Evolutionary conservation across 2,329 filamentous ascomycete genomes (phyloP).

Genomic region (Didymella pomorum): DNA sequence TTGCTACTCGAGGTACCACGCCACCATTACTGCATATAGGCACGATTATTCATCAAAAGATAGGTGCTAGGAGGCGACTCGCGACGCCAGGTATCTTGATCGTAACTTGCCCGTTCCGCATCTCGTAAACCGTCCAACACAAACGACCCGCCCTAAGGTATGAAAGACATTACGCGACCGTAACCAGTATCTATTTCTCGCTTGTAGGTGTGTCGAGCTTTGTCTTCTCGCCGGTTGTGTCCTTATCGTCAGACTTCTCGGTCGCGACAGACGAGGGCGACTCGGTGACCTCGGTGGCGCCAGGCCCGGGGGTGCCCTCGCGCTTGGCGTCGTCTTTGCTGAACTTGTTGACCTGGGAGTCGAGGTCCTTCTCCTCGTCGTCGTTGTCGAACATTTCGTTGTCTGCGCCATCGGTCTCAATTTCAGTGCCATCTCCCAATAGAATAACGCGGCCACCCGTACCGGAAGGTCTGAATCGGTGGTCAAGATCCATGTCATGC

Average conservation of each 20-base stretch:
- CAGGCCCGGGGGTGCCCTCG: conserved; percentile 21
- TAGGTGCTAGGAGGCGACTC: conserved; percentile 36
- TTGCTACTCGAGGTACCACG: neutral
- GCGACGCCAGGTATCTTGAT: conserved; percentile 50
- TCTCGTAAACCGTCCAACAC: conserved; percentile 30
- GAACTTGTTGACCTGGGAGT: conserved; percentile 80
- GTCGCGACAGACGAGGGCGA: conserved; percentile 50
- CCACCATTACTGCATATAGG: neutral
- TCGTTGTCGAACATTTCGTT: conserved; percentile 94
- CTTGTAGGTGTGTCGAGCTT: conserved; percentile 16
- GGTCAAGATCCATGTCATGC: conserved; percentile 77
- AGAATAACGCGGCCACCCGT: conserved; percentile 82
- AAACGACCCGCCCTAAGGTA: conserved; percentile 27
- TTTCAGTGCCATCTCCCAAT: conserved; percentile 92
- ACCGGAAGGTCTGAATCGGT: conserved; percentile 71
- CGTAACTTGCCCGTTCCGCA: conserved; percentile 36
- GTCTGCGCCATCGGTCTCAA: conserved; percentile 87
- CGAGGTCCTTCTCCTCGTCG: conserved; percentile 84
- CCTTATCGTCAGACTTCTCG: conserved; percentile 43
- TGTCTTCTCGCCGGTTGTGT: conserved; percentile 16
- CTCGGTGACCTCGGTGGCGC: conserved; percentile 39
- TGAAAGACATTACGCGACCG: conserved; percentile 25
- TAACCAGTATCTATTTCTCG: conserved; percentile 18
- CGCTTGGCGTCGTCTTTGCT: conserved; percentile 34
- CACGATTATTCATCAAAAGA: conserved; percentile 8